These are phyloP conservation scores for Phytopythium boreale DNA, from an alignment of 352 stramenopile genomes.

Conservation along the genomic window DNA sequence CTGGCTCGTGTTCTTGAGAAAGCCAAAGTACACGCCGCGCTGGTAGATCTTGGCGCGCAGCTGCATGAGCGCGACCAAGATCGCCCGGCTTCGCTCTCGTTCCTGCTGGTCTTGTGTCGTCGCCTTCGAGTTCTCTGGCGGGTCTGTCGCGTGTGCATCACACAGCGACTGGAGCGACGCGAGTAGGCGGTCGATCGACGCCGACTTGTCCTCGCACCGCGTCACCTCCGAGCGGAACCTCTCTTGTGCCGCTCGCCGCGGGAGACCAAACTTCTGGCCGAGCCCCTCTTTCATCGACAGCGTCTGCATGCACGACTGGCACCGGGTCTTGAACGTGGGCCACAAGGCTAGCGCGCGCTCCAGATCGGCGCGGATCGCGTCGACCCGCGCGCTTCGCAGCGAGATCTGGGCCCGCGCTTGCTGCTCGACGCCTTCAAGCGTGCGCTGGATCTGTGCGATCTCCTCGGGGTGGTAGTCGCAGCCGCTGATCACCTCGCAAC, in stretches of 20 bases:
- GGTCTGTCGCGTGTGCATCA: conserved; percentile 12
- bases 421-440: conserved; percentile 35
- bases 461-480: conserved; percentile 87
- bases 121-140: background rate
- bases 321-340: conserved; percentile 61
- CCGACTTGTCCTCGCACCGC: conserved; percentile 64
- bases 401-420: conserved; percentile 32
- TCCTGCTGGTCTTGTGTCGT: conserved; percentile 6
- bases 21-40: conserved; percentile 58
- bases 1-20: conserved; percentile 55
- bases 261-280: conserved; percentile 87
- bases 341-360: conserved; percentile 25
- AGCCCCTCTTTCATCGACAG: conserved; percentile 88
- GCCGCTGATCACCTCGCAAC: conserved; percentile 57
- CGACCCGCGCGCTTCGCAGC: conserved; percentile 32
- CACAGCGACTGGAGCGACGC: conserved; percentile 41
- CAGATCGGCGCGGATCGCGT: conserved; percentile 31
- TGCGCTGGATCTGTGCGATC: conserved; percentile 39
- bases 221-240: conserved; percentile 80
- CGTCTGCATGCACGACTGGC: conserved; percentile 68
- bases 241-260: conserved; percentile 81
- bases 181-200: conserved; percentile 64
- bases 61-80: conserved; percentile 41
- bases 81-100: background rate
- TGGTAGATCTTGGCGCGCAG: conserved; percentile 58